Conservation (phyloP, 768 basidiomycete species). For the Phlegmacium glaucopus region DNA sequence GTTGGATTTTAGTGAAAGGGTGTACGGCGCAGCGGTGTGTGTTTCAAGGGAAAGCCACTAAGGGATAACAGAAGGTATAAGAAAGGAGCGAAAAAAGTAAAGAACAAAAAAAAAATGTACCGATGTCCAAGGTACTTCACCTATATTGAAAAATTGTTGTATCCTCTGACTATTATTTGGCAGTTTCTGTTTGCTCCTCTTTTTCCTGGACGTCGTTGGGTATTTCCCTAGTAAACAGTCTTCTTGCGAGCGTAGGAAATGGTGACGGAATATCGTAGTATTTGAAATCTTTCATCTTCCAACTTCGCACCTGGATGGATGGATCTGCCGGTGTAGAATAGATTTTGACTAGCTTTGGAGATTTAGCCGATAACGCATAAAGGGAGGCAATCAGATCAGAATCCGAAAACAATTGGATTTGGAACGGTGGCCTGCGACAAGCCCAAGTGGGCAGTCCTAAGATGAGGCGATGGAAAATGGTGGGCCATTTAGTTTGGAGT, state of each 20-base stretch:
- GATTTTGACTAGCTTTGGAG: conserved; percentile 59
- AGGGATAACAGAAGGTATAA: background rate
- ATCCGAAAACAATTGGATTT: no score
- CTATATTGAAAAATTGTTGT: conserved; percentile 99
- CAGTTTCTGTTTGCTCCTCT: conserved; percentile 29
- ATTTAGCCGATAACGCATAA: conserved; percentile 45
- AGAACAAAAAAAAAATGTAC: conserved; percentile 42
- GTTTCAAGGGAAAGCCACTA: conserved; percentile 78
- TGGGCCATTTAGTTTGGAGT: no score
- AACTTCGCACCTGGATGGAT: conserved; percentile 62
- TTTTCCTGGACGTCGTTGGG: conserved; percentile 18
- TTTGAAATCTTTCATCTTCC: conserved; percentile 98
- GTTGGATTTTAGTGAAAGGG: conserved; percentile 89
- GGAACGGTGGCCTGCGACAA: no score
- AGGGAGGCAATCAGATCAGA: conserved; percentile 60
- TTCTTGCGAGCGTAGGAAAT: conserved; percentile 93
- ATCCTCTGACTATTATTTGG: conserved; percentile 84
- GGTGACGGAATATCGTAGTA: conserved; percentile 88
- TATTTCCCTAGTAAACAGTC: conserved; percentile 71
- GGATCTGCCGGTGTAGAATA: conserved; percentile 60
- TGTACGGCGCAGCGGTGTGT: conserved; percentile 75
- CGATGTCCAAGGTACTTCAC: conserved; percentile 92
- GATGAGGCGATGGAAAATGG: no score
- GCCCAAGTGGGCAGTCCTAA: no score
- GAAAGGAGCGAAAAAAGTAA: conserved; percentile 3